phyloP scores from a whole-genome alignment of 2,329 filamentous ascomycete genomes.

The Colletotrichum lupini region DNA sequence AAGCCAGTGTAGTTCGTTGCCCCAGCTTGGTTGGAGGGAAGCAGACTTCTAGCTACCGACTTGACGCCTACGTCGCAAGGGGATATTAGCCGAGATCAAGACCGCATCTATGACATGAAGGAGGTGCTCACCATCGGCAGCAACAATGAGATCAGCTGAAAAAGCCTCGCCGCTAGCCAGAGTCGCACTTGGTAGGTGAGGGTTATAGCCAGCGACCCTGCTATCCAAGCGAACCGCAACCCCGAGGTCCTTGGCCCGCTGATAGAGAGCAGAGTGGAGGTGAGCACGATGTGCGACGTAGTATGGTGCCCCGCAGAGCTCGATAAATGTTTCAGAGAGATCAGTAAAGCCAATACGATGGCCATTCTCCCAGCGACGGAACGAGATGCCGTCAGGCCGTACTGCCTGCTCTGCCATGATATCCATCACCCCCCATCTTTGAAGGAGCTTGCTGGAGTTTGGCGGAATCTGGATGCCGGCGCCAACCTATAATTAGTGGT shows the following conservation, averaged over 20 bases:
- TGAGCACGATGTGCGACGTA: conserved; percentile 50
- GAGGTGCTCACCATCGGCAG: conserved; percentile 46
- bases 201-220: conserved; percentile 40
- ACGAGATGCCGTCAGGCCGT: conserved; percentile 36
- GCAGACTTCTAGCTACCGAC: conserved; percentile 41
- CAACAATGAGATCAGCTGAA: conserved; percentile 47
- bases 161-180: conserved; percentile 39
- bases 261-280: conserved; percentile 45
- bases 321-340: conserved; percentile 39
- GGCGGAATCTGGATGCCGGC: conserved; percentile 38
- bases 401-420: conserved; percentile 40
- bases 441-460: conserved; percentile 36
- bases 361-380: conserved; percentile 42
- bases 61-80: conserved; percentile 40
- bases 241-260: conserved; percentile 41
- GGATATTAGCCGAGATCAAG: not conserved
- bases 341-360: conserved; percentile 37
- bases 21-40: conserved; percentile 29
- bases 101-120: not conserved
- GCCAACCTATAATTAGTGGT: conserved; percentile 21
- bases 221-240: conserved; percentile 40
- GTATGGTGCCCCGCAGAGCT: conserved; percentile 45
- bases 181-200: conserved; percentile 37
- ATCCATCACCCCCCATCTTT: conserved; percentile 36
- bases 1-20: conserved; percentile 46